Percentiles rank a stretch among this genome's conserved stretches.
These are phyloP conservation scores for Apiotrichum mycotoxinovorans DNA, from an alignment of 1,284 basidiomycete species.

Conservation along the genomic window DNA sequence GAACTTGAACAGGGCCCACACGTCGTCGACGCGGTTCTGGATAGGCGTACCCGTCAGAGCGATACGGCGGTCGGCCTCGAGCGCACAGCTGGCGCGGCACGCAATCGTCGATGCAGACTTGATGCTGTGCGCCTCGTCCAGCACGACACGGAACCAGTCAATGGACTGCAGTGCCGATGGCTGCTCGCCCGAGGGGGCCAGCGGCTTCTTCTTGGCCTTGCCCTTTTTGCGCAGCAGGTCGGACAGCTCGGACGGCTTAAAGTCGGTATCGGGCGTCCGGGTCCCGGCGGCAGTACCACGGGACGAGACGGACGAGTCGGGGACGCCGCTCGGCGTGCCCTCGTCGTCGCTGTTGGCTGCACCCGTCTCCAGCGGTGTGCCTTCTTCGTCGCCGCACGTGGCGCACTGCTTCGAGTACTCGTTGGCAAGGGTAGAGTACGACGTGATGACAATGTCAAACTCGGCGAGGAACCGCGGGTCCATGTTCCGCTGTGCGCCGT, in stretches of 20 bases:
- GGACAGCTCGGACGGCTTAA: conserved; percentile 56
- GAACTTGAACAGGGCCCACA: conserved; percentile 95
- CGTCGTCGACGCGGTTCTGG: conserved; percentile 97
- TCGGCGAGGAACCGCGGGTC: conserved; percentile 82
- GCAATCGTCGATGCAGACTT: conserved; percentile 93
- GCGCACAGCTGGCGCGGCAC: conserved; percentile 89
- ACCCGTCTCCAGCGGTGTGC: conserved; percentile 36
- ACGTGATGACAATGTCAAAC: conserved; percentile 96
- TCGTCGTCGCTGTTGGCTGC: conserved; percentile 44
- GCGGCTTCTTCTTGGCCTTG: conserved; percentile 40
- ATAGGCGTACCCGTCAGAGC: conserved; percentile 97
- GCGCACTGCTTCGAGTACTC: conserved; percentile 88
- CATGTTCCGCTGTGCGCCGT: conserved; percentile 81
- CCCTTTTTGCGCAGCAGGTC: conserved; percentile 55
- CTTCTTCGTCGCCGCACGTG: conserved; percentile 53
- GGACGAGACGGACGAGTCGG: not conserved
- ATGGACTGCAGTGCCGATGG: conserved; percentile 89
- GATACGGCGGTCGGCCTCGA: conserved; percentile 86
- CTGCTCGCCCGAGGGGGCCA: conserved; percentile 55
- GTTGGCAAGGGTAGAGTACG: conserved; percentile 89
- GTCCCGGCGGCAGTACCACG: too few species aligned
- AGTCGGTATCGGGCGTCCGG: conserved; percentile 58
- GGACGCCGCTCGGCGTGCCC: conserved; percentile 4
- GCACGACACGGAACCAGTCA: conserved; percentile 95
- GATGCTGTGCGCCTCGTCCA: conserved; percentile 98